These are phyloP conservation scores for Daldinia bambusicola DNA, from an alignment of 495 filamentous ascomycete genomes.

Conservation along the genomic window DNA sequence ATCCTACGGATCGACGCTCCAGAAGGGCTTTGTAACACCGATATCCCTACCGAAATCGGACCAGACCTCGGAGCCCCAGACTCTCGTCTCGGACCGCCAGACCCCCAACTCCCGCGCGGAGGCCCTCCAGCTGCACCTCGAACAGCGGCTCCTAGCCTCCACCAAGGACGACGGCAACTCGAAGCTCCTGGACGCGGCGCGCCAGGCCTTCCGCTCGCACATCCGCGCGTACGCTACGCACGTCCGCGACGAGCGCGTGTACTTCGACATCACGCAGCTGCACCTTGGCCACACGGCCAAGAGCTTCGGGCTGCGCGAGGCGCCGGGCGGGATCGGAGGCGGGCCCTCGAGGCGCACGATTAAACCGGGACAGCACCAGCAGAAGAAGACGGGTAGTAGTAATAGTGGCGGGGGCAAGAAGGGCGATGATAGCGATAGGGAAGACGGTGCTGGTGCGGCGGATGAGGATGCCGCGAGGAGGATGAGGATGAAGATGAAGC, in stretches of 20 bases:
- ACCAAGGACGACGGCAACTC: constrained; percentile 42
- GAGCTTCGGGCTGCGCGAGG: constrained; percentile 87
- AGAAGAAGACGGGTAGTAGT: constrained; percentile 32
- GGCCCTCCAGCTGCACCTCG: constrained; percentile 60
- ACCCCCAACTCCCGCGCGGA: constrained; percentile 59
- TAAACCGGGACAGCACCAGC: constrained; percentile 31
- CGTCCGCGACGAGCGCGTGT: constrained; percentile 78
- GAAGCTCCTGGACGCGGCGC: constrained; percentile 72
- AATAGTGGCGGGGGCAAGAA: constrained; percentile 39
- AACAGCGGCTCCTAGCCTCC: constrained; percentile 57
- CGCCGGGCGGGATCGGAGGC: constrained; percentile 79
- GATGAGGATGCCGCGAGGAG: constrained; percentile 72
- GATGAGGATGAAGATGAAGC: constrained; percentile 85
- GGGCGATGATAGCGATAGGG: constrained; percentile 15
- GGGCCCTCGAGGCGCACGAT: constrained; percentile 54
- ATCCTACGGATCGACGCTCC: constrained; percentile 61
- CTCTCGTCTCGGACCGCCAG: constrained; percentile 46
- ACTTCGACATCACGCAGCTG: constrained; percentile 88
- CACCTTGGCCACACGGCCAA: constrained; percentile 96
- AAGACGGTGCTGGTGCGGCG: constrained; percentile 54
- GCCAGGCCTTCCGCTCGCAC: constrained; percentile 88
- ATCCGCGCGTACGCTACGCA: constrained; percentile 96
- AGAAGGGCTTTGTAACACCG: constrained; percentile 62
- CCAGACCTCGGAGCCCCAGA: constrained; percentile 31
- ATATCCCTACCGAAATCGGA: constrained; percentile 52